A percentile compares a stretch with the other conserved stretches of the same genome.
Conservation (phyloP, 306 rosid species). For the Cyamopsis tetragonoloba region DNA sequence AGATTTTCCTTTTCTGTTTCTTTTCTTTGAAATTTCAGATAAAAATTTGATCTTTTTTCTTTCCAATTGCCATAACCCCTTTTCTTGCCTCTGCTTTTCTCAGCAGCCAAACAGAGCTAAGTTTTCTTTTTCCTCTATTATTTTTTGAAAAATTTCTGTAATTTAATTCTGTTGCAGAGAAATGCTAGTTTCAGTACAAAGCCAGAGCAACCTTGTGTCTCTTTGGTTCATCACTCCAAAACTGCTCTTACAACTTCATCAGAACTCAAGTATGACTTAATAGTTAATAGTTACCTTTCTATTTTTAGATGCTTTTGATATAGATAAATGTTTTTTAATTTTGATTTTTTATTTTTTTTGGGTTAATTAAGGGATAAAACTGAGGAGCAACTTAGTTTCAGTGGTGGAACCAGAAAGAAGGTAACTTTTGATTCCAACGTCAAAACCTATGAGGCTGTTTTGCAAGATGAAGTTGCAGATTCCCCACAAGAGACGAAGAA, state of each 20-base stretch:
- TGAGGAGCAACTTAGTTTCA: conserved; percentile 46
- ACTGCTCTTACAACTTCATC: conserved; percentile 13
- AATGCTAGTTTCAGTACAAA: conserved; percentile 32
- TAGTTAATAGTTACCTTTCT: not conserved
- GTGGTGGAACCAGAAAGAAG: conserved; percentile 58
- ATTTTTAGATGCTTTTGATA: not conserved
- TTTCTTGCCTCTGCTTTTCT: not conserved
- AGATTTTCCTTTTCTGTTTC: not conserved
- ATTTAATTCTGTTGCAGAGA: conserved; percentile 36
- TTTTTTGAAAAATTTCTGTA: too few species aligned
- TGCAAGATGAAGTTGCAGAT: conserved; percentile 32
- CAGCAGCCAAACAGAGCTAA: conserved; percentile 28
- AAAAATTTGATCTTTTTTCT: not conserved
- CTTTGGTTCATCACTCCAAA: conserved; percentile 34
- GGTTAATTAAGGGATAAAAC: conserved; percentile 43
- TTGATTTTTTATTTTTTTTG: not conserved
- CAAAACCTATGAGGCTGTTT: conserved; percentile 61
- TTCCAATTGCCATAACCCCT: not conserved
- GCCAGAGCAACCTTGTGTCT: conserved; percentile 36
- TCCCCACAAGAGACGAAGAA: conserved; percentile 13
- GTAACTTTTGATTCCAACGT: conserved; percentile 81
- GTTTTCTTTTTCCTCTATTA: not conserved
- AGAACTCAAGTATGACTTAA: conserved; percentile 55
- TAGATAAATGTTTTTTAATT: not conserved
- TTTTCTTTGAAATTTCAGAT: not conserved